Evolutionary conservation across 2,329 filamentous ascomycete genomes (phyloP).

Genomic region (Thielaviopsis ethacetica): DNA sequence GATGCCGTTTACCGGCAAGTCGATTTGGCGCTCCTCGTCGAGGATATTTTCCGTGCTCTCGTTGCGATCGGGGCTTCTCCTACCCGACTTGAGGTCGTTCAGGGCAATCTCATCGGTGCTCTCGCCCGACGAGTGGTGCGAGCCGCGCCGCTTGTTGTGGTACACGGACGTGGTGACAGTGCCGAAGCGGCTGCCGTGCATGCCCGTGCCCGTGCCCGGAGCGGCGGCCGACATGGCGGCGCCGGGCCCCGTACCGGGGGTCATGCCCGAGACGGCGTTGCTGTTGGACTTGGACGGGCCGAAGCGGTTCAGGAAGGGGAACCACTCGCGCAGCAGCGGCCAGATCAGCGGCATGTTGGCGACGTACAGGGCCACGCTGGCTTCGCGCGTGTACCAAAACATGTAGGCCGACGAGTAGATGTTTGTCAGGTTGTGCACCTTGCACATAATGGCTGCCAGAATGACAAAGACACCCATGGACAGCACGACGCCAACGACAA

Average conservation of each 20-base stretch:
- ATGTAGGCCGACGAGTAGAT: slow-evolving; percentile 25
- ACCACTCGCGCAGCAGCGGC: slow-evolving; percentile 24
- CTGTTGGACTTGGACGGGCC: slow-evolving; percentile 8
- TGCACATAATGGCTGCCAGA: slow-evolving; percentile 30
- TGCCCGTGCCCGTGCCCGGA: slow-evolving; percentile 1
- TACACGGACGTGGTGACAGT: slow-evolving; percentile 9
- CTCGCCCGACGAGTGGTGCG: slow-evolving; percentile 2
- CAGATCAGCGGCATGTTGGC: slow-evolving; percentile 28
- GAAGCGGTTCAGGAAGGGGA: slow-evolving; percentile 10
- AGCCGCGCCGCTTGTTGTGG: slow-evolving; percentile 5
- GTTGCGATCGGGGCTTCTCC: background rate
- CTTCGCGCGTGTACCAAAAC: slow-evolving; percentile 30
- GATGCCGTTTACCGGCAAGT: slow-evolving; percentile 1
- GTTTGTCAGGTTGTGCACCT: slow-evolving; percentile 25
- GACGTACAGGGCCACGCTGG: slow-evolving; percentile 28
- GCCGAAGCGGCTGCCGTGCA: slow-evolving; percentile 9
- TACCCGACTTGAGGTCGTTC: slow-evolving; percentile 3
- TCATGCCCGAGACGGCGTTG: slow-evolving; percentile 2
- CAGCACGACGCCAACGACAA: slow-evolving; percentile 31
- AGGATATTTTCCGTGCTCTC: slow-evolving; percentile 7
- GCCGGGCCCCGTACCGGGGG: background rate
- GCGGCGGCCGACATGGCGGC: background rate
- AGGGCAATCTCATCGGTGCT: slow-evolving; percentile 6
- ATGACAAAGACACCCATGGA: slow-evolving; percentile 32
- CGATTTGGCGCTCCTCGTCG: slow-evolving; percentile 1